Base-by-base conservation (phyloP, 2,329 filamentous ascomycete genomes). In the Sporothrix inflata region DNA sequence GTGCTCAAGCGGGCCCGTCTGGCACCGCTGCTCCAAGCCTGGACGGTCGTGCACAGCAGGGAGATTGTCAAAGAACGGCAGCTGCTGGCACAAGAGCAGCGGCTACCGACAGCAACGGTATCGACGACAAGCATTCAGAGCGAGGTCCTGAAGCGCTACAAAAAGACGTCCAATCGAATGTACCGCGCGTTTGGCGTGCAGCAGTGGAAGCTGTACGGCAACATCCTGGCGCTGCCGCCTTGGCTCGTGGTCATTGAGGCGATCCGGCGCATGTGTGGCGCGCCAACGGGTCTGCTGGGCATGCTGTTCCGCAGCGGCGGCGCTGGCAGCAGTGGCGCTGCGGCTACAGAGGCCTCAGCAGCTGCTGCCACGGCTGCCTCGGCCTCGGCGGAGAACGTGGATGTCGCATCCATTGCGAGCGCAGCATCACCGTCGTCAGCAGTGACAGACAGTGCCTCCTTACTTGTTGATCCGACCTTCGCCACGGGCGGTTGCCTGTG, bases 201-300 rank as follows among this genome's bases (percentile, higher is more conserved):
- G 78, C 65, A 75, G 14, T 88, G 85, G 85, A 86, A 84, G 77
- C 73, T 82, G 3, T 82, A 82, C 60, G 74, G 78, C 34, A 79
- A 78, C 1, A 24, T 86, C 2, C 75, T 84, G 2, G 79, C 80
- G 71, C 78, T 88, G 38, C 81, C 86, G 3, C 79, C 86, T 16
- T 89, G 87, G 80, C 74, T 89, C 24, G 74, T 84, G 47, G 83
- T 83, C 21, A 84, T 87, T 12, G 86, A 88, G 76, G 82, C 82
- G 3, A 75, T 89, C 34, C 79, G 87, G 45, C 80, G 85, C n/a
- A 79, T 88, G 34, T 82, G 81, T 71, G 83, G 83, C 14, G 81
- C 81, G 2, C 79, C 80, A 5, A 75, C 75, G 2, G 83, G 83
- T 0, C 60, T 84, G 4, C 40, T 85, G 19, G 81, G 80, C 1